phyloP scores from a whole-genome alignment of 257 asterid genomes.

The Salvia hispanica region DNA sequence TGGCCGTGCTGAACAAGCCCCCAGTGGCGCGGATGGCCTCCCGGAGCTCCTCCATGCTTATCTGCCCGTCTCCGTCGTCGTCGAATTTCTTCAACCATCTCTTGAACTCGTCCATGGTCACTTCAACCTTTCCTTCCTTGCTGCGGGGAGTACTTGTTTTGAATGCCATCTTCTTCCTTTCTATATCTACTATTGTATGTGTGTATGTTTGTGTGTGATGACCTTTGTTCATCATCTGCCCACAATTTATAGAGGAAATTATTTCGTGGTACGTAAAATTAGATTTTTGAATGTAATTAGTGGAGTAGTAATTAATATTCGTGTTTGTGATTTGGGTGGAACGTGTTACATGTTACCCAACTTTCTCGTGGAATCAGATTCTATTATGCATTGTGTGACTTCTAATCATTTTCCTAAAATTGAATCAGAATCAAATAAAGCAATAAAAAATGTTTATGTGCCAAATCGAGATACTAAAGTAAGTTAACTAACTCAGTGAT shows the following conservation, averaged over 20 bases:
- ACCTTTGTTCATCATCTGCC: neutral
- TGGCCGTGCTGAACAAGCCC: constrained; percentile 34
- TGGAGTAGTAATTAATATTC: neutral
- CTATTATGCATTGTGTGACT: neutral
- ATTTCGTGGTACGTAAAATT: too few species aligned
- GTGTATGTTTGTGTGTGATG: neutral
- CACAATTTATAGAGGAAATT: constrained; percentile 11
- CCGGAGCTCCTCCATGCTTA: constrained; percentile 39
- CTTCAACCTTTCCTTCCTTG: constrained; percentile 31
- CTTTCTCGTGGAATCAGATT: constrained; percentile 22
- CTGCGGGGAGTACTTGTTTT: neutral
- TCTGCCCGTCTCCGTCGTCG: constrained; percentile 31
- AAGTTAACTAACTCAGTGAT: too few species aligned
- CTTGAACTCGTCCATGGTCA: constrained; percentile 36
- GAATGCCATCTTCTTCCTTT: constrained; percentile 9
- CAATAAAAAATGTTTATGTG: too few species aligned
- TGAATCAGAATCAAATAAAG: too few species aligned
- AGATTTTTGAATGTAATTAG: too few species aligned
- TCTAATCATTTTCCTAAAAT: too few species aligned
- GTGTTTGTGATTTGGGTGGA: neutral
- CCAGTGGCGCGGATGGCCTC: constrained; percentile 38
- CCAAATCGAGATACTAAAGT: too few species aligned
- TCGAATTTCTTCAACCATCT: constrained; percentile 50
- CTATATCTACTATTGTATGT: neutral
- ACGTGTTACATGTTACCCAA: neutral